Base-by-base conservation (phyloP, 1,284 basidiomycete genomes). In the Puccinia triticina region DNA sequence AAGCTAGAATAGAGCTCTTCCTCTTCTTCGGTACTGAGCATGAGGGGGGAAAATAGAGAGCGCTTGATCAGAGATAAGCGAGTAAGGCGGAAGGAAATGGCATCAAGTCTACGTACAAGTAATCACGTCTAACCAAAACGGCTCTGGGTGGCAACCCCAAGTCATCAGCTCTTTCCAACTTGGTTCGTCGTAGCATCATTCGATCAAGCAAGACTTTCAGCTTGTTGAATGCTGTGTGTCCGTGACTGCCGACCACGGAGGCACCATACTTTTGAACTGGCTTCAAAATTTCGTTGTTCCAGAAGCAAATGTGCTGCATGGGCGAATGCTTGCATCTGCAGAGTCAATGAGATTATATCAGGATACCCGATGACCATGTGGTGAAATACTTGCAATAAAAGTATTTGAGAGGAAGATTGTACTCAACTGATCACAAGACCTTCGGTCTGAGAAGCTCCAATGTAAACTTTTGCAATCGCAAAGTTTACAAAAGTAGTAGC, bases 131-230 rank as follows among this genome's bases (percentile, higher is more conserved):
- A 83, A 99, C 92, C 77, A 94, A 90, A 64, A 99, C 93, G 0
- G 92, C 96, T 57, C 97, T 91, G 3, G 97, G 97, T 2, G 97
- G 97, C n/a, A 99, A 89, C 7, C 95, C 97, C 73, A 99, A 91
- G 87, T 99, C 97, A 86, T 99, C 97, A 0, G 96, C 96, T 74
- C 94, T 91, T 90, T 99, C 94, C 57, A 99, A 88, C 92, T 94
- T 86, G 21, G 81, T 82, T 34, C 81, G 61, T 29, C 96, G 91
- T 72, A 99, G 90, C 97, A 99, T 99, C 93, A 99, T 94, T 82
- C 94, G 89, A 86, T 96, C 94, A 26, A 99, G 89, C 40, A 82
- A 71, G 16, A 82, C 81, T 77, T 82, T 66, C 43, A 82, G 37
- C 50, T 82, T 82, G 50, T 69, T 82, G 29, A 82, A 82, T 14